Evolutionary conservation across 257 asterid genomes (phyloP).

Genomic region (Primulina huaijiensis): DNA sequence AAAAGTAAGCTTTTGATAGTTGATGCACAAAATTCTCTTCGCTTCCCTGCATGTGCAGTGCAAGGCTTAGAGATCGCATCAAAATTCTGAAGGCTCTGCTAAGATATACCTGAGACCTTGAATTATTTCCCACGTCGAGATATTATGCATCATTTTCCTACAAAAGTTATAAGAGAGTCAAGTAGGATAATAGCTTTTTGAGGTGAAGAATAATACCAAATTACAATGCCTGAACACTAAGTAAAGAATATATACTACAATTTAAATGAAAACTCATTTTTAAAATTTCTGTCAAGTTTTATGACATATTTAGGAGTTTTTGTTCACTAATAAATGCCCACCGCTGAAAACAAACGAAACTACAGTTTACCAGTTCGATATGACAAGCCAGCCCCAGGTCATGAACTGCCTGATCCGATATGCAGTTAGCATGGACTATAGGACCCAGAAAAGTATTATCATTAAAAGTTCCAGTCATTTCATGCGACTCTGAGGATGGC

Average conservation of each 20-base stretch:
- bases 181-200: background rate
- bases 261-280: background rate
- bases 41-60: conserved; percentile 19
- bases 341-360: background rate
- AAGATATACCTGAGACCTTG: background rate
- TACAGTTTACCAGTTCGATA: conserved; percentile 48
- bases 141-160: conserved; percentile 35
- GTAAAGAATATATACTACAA: background rate
- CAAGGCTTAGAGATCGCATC: conserved; percentile 16
- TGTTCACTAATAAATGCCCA: background rate
- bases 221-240: background rate
- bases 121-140: conserved; percentile 20
- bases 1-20: conserved; percentile 19
- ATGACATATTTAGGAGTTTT: background rate
- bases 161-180: conserved; percentile 25
- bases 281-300: background rate
- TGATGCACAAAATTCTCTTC: conserved; percentile 26
- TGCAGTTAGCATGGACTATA: conserved; percentile 70
- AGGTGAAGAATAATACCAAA: conserved; percentile 5
- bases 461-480: conserved; percentile 24
- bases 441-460: conserved; percentile 37
- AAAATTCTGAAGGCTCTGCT: conserved; percentile 5
- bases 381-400: conserved; percentile 42
- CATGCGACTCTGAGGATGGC: conserved; percentile 28
- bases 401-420: conserved; percentile 40